These are phyloP conservation scores for Pseudocercospora musae DNA, from an alignment of 2,329 filamentous ascomycete species.

Conservation along the genomic window DNA sequence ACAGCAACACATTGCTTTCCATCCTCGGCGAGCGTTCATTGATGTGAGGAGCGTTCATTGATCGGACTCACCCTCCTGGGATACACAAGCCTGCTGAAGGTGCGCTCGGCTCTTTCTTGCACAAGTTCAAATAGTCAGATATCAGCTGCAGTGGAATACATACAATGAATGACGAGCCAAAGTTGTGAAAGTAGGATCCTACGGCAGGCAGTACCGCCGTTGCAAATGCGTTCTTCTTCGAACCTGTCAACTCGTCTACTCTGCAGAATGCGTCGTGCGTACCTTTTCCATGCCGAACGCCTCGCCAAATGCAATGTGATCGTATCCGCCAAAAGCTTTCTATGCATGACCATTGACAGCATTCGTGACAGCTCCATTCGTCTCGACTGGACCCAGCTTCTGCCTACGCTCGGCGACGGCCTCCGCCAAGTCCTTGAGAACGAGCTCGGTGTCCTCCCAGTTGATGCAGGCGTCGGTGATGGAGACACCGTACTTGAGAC, in stretches of 20 bases:
- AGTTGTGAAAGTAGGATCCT: too few relatives aligned
- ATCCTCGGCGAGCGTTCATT: too few relatives aligned
- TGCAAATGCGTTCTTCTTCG: neutral
- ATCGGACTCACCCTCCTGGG: too few relatives aligned
- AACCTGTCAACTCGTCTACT: neutral
- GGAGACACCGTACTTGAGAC: conserved; percentile 87
- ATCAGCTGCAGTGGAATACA: too few relatives aligned
- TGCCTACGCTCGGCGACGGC: conserved; percentile 73
- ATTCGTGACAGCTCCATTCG: conserved; percentile 19
- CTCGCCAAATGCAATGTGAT: neutral
- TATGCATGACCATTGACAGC: conserved; percentile 23
- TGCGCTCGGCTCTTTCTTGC: too few relatives aligned
- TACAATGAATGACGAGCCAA: too few relatives aligned
- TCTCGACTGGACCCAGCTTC: conserved; percentile 37
- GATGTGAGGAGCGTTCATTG: too few relatives aligned
- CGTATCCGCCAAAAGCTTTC: neutral
- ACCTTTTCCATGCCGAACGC: neutral
- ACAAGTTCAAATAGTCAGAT: too few relatives aligned
- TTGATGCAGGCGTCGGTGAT: conserved; percentile 97
- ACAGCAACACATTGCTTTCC: neutral
- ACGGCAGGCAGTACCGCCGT: too few relatives aligned
- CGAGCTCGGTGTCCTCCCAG: conserved; percentile 83
- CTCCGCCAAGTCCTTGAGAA: conserved; percentile 73
- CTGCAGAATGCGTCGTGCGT: neutral
- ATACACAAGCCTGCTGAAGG: too few relatives aligned